Evolutionary conservation across 306 rosid species (phyloP).

Genomic region (Styphnolobium japonicum): DNA sequence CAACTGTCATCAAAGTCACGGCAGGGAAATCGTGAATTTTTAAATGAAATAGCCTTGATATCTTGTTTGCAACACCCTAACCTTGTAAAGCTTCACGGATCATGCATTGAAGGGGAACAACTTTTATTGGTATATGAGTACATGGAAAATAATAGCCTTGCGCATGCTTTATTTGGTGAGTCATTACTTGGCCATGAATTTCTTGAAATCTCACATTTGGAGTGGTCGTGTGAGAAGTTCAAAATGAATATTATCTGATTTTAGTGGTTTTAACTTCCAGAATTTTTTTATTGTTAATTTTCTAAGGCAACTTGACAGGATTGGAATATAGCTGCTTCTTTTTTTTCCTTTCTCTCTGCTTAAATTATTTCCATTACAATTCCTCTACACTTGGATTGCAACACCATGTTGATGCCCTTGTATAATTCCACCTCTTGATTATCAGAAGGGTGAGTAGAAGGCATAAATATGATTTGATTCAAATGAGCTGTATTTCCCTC

Average conservation of each 20-base stretch:
- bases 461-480: neutral
- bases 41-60: constrained; percentile 73
- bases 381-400: neutral
- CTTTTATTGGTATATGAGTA: constrained; percentile 69
- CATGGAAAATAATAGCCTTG: constrained; percentile 75
- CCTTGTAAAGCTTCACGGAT: constrained; percentile 76
- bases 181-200: neutral
- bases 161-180: constrained; percentile 68
- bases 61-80: constrained; percentile 76
- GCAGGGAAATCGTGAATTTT: constrained; percentile 78
- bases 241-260: neutral
- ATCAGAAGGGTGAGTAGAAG: neutral
- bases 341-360: too few species aligned
- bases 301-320: neutral
- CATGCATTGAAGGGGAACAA: constrained; percentile 67
- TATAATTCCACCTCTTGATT: neutral
- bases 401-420: neutral
- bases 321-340: neutral
- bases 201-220: neutral
- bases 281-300: too few species aligned
- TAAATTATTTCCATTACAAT: neutral
- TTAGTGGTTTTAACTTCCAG: neutral
- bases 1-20: constrained; percentile 66
- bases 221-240: neutral
- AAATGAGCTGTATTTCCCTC: neutral